Percentiles rank a stretch among this genome's conserved stretches.
These are phyloP conservation scores for Kodamaea hsintzibuensis DNA, from an alignment of 805 yeast species.

Conservation along the genomic window DNA sequence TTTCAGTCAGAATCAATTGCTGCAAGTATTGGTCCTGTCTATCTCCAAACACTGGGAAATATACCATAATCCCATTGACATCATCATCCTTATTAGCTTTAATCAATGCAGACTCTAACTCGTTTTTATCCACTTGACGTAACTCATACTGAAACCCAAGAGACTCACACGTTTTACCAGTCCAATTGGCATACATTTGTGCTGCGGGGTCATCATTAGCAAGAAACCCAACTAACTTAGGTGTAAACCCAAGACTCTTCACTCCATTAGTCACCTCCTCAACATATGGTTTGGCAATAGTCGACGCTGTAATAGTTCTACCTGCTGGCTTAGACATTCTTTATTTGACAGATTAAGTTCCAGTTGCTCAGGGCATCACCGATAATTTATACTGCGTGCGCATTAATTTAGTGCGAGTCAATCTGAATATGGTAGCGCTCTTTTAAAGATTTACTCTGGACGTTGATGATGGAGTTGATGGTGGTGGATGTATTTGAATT, in stretches of 20 bases:
- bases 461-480: neutral
- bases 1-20: slow-evolving; percentile 86
- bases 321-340: slow-evolving; percentile 51
- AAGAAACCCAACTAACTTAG: slow-evolving; percentile 84
- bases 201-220: slow-evolving; percentile 97
- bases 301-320: slow-evolving; percentile 82
- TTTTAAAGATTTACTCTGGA: slow-evolving; percentile 5
- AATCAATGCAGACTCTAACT: slow-evolving; percentile 78
- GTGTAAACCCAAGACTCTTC: slow-evolving; percentile 51
- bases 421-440: slow-evolving; percentile 5
- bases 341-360: neutral
- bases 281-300: slow-evolving; percentile 78
- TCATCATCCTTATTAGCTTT: slow-evolving; percentile 74
- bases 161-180: slow-evolving; percentile 83
- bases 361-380: slow-evolving; percentile 4
- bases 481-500: neutral
- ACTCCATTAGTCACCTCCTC: slow-evolving; percentile 70
- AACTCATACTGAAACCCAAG: slow-evolving; percentile 86
- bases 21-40: slow-evolving; percentile 94
- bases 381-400: neutral
- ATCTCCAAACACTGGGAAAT: slow-evolving; percentile 95
- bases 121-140: slow-evolving; percentile 72
- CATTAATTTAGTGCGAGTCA: slow-evolving; percentile 5
- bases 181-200: slow-evolving; percentile 92
- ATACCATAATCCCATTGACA: slow-evolving; percentile 93